These are phyloP conservation scores for Fusarium sp. DNA, from an alignment of 2,329 filamentous ascomycete species.

Conservation along the genomic window DNA sequence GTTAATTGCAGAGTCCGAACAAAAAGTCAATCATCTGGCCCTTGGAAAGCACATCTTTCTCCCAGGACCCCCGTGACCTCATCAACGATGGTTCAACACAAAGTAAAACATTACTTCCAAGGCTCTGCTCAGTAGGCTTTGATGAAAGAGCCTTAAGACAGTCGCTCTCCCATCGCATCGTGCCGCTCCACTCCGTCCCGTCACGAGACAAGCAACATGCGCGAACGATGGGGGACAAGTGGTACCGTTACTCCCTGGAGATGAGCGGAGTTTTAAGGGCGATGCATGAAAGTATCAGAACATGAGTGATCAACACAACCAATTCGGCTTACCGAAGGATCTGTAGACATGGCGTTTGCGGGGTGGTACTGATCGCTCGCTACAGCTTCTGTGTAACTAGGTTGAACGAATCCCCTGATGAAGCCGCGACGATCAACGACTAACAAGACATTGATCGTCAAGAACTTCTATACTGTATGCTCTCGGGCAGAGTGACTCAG, in stretches of 20 bases:
- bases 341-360: background rate
- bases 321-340: background rate
- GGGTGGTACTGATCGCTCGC: background rate
- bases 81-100: background rate
- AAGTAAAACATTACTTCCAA: background rate
- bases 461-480: background rate
- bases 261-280: background rate
- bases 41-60: background rate
- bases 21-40: background rate
- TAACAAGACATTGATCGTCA: background rate
- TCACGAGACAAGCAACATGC: background rate
- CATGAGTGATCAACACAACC: background rate
- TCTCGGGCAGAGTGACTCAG: background rate
- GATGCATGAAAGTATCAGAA: background rate
- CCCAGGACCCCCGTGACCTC: background rate
- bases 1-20: background rate
- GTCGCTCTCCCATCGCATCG: accelerated
- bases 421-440: background rate
- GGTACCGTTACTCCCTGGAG: background rate
- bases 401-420: background rate
- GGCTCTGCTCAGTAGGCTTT: background rate
- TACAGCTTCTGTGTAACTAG: background rate
- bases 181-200: background rate
- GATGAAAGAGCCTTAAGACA: background rate
- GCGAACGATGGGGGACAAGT: background rate